Evolutionary conservation across 225 moss, liverwort and hornwort genomes (phyloP), one percentile per base, ranked within the genome.

Genomic region (Straminergon stramineum): DNA sequence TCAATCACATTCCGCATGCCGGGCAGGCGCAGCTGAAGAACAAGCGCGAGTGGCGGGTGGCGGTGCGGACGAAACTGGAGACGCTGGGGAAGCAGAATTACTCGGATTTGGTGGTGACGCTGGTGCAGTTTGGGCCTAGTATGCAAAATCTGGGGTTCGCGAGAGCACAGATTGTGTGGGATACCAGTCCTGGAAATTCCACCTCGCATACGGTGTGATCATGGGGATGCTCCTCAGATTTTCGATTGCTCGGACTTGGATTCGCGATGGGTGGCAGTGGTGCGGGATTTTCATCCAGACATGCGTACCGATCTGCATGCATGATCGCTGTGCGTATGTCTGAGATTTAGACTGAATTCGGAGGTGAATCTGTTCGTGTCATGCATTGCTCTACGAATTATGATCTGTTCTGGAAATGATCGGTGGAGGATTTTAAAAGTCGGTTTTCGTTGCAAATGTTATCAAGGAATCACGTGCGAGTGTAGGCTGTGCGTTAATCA

Each of bases 1-100:
- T 91, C 88, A 93, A 91, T 67, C 51, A 71, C 73, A 75, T 93
- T 43, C 91, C 93, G 48, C 93, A 93, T 37, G 83, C 83, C 24
- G 91, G 91, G 31, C 91, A 87, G 82, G 86, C 91, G 28, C 84
- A 86, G 84, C 14, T 76, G 57, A 88, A 66, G 15, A 62, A 45
- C 13, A 76, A 58, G 75, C 81, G 51, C 16, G 35, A 27, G 55
- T 93, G 93, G 93, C 82, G 91, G 13, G 87, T 81, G 32, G 91
- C 91, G 51, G 6, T 93, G 52, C 65, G 82, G 68, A 65, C 76
- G 11, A 93, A 91, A 85, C 82, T 93, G 55, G 65, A 67, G 43
- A 77, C 51, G n/a, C 79, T 93, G 24, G 88, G 85, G 22, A 91
- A 89, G 71, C 70, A 87, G 37, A 87, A 87, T 57, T 74, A 37